A percentile compares a stretch with the other conserved stretches of the same genome.
Evolutionary conservation across 306 rosid genomes (phyloP).

Genomic region (Cajanus cajan): DNA sequence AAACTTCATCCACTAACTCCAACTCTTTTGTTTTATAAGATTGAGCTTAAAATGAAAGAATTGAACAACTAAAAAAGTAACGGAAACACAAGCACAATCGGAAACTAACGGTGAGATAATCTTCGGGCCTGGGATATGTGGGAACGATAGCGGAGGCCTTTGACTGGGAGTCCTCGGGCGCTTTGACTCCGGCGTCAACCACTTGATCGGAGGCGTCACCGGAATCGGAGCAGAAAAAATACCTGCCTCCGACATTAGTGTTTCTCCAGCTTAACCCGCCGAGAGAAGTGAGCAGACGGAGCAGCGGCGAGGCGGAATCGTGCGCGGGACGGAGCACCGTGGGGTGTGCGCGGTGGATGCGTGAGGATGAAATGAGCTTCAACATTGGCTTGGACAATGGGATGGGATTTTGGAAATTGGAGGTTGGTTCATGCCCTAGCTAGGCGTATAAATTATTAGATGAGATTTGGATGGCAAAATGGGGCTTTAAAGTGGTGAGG

Average conservation of each 20-base stretch:
- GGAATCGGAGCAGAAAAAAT: constrained; percentile 80
- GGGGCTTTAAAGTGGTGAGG: neutral
- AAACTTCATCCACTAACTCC: constrained; percentile 15
- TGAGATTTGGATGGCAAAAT: neutral
- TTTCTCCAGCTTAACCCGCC: constrained; percentile 36
- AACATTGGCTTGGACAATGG: constrained; percentile 47
- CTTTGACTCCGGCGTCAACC: constrained; percentile 55
- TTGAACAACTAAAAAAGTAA: neutral
- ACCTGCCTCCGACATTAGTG: constrained; percentile 41
- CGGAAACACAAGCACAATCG: constrained; percentile 11
- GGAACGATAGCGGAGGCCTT: constrained; percentile 76
- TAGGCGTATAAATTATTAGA: neutral
- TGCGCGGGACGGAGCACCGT: constrained; percentile 43
- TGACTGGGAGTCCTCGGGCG: constrained; percentile 49
- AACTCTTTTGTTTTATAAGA: neutral
- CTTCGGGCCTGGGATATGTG: constrained; percentile 88
- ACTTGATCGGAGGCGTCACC: constrained; percentile 59
- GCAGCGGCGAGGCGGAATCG: constrained; percentile 50
- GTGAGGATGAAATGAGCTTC: constrained; percentile 67
- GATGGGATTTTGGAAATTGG: constrained; percentile 7
- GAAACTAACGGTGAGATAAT: constrained; percentile 82
- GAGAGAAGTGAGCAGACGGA: constrained; percentile 51
- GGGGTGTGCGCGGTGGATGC: constrained; percentile 46
- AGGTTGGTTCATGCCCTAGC: constrained; percentile 20
- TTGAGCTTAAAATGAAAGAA: neutral